A percentile compares a stretch with the other conserved stretches of the same genome.
Evolutionary conservation across 2,329 filamentous ascomycete genomes (phyloP).

Genomic region (Exophiala mesophila): DNA sequence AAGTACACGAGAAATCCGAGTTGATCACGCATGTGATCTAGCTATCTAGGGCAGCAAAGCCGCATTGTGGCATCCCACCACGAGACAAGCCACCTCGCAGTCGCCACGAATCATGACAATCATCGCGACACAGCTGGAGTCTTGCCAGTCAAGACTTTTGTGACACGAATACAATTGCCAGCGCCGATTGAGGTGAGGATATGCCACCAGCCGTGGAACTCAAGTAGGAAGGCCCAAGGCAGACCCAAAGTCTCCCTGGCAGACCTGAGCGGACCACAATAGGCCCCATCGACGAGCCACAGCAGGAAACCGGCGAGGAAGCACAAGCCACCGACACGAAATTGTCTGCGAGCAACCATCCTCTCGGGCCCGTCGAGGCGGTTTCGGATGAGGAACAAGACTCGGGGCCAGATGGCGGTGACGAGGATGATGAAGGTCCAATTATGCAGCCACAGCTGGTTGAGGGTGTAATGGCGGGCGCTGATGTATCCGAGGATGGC

Average conservation of each 20-base stretch:
- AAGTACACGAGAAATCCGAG: too few relatives aligned
- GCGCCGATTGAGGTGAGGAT: constrained; percentile 24
- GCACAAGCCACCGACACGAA: constrained; percentile 17
- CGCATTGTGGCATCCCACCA: too few relatives aligned
- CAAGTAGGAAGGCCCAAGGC: constrained; percentile 28
- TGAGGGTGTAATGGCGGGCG: constrained; percentile 13
- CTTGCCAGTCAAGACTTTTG: constrained; percentile 17
- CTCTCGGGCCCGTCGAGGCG: constrained; percentile 12
- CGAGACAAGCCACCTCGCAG: too few relatives aligned
- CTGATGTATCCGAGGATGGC: constrained; percentile 19
- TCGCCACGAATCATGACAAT: too few relatives aligned
- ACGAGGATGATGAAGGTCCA: constrained; percentile 15
- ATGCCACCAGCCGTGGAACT: constrained; percentile 33
- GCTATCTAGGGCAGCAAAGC: too few relatives aligned
- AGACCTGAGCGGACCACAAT: constrained; percentile 22
- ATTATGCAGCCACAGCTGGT: constrained; percentile 22
- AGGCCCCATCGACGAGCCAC: constrained; percentile 29
- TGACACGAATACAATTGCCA: constrained; percentile 22
- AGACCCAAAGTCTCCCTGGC: constrained; percentile 25
- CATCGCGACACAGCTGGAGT: too few relatives aligned
- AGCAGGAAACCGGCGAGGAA: constrained; percentile 20
- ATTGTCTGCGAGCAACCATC: constrained; percentile 16
- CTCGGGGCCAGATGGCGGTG: constrained; percentile 19
- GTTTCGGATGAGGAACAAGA: constrained; percentile 16
- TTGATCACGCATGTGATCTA: too few relatives aligned